Percentiles rank a stretch among this genome's conserved stretches.
These are phyloP conservation scores for Cladosporium austrohemisphaericum DNA, from an alignment of 2,329 filamentous ascomycete species.

Conservation along the genomic window DNA sequence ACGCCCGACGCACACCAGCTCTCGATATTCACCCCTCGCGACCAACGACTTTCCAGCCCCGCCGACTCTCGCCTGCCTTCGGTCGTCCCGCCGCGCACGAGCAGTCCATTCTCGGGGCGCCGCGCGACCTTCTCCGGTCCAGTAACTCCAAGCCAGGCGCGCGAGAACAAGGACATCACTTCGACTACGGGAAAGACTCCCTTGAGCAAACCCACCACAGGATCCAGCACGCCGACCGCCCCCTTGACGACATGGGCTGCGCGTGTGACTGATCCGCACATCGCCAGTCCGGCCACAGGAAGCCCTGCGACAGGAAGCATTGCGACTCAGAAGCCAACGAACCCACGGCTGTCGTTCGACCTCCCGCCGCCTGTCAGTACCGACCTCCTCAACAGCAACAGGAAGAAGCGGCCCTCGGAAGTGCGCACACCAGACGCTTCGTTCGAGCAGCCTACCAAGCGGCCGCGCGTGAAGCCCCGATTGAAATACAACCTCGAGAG, in stretches of 20 bases:
- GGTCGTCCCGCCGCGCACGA: conserved; percentile 2
- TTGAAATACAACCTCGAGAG: conserved; percentile 23
- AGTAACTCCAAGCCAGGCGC: background rate
- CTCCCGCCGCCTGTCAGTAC: background rate
- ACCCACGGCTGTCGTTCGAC: background rate
- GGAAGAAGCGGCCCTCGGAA: conserved; percentile 9
- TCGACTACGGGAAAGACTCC: background rate
- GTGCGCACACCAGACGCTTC: conserved; percentile 2
- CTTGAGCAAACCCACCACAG: background rate
- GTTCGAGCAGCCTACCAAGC: conserved; percentile 16
- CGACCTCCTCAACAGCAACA: background rate
- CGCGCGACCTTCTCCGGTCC: background rate
- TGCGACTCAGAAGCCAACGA: background rate
- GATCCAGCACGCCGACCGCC: background rate
- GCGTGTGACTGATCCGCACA: background rate
- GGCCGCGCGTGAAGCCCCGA: conserved; percentile 20
- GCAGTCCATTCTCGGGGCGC: background rate
- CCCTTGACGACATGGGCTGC: conserved; percentile 6
- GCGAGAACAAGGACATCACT: background rate
- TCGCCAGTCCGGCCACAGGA: background rate
- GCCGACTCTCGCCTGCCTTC: background rate
- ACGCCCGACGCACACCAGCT: background rate
- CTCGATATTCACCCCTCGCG: conserved; percentile 9
- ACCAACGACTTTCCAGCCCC: background rate
- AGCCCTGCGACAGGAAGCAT: background rate